These are phyloP conservation scores for Hordeum marinum DNA, from an alignment of 176 grass and related monocot genomes.

Conservation along the genomic window DNA sequence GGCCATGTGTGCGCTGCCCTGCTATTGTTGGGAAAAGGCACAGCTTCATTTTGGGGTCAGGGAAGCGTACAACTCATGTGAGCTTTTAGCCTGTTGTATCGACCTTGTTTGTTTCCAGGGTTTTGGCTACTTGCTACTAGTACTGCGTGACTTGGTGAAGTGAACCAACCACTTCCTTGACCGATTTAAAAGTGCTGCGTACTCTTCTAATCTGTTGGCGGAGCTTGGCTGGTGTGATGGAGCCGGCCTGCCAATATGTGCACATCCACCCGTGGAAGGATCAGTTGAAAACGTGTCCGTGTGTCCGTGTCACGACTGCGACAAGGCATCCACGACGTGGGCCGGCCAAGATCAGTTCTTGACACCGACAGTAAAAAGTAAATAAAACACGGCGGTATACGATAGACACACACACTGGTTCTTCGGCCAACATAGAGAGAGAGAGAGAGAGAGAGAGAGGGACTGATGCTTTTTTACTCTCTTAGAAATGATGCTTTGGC, in stretches of 20 bases:
- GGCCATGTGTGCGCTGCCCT: not conserved
- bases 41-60: not conserved
- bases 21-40: not conserved
- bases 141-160: not conserved
- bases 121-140: not conserved
- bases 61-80: too few relatives aligned
- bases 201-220: not conserved
- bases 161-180: not conserved
- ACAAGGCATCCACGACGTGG: not conserved
- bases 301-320: not conserved
- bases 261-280: not conserved
- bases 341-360: not conserved
- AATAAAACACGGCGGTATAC: not conserved
- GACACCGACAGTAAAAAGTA: not conserved
- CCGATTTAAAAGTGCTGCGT: not conserved
- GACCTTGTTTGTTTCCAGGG: not conserved
- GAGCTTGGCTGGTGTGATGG: not conserved
- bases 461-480: too few relatives aligned
- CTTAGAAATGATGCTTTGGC: too few relatives aligned
- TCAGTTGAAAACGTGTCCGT: not conserved
- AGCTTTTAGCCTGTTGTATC: not conserved
- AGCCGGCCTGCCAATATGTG: not conserved
- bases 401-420: too few relatives aligned
- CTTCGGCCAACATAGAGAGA: too few relatives aligned
- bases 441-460: too few relatives aligned